Evolutionary conservation across 2,329 filamentous ascomycete species (phyloP).

Genomic region (Scedosporium aurantiacum): DNA sequence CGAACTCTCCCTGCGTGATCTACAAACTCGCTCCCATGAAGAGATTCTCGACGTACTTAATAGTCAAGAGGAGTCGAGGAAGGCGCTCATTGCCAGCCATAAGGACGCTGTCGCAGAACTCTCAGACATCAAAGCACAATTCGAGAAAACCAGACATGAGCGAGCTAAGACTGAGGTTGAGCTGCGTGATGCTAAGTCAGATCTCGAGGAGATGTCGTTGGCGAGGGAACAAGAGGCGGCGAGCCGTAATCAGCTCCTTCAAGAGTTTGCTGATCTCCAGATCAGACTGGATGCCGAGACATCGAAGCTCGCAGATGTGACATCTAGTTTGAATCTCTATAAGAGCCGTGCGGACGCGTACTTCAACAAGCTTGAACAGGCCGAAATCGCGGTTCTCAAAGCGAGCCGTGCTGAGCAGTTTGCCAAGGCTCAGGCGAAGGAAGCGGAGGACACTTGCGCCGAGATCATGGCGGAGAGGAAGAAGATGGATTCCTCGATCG

Average conservation of each 20-base stretch:
- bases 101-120: constrained; percentile 79
- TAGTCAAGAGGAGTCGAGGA: constrained; percentile 81
- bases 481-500: constrained; percentile 75
- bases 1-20: constrained; percentile 77
- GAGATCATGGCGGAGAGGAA: constrained; percentile 86
- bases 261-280: constrained; percentile 89
- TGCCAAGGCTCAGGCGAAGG: constrained; percentile 76
- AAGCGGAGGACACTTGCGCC: constrained; percentile 84
- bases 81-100: constrained; percentile 70
- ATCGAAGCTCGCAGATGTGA: constrained; percentile 74
- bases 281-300: constrained; percentile 84
- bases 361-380: constrained; percentile 93
- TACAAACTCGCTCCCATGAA: constrained; percentile 88
- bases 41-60: constrained; percentile 88
- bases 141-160: constrained; percentile 75
- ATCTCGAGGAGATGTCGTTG: constrained; percentile 67
- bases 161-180: constrained; percentile 75
- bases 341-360: constrained; percentile 91
- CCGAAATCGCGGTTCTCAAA: constrained; percentile 90
- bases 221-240: constrained; percentile 77
- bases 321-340: constrained; percentile 75
- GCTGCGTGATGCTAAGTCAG: constrained; percentile 70
- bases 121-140: constrained; percentile 73
- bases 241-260: constrained; percentile 77
- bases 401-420: constrained; percentile 88